Evolutionary conservation across 2,329 filamentous ascomycete genomes (phyloP), one percentile per base, ranked within the genome.

Genomic region (Talaromyces piceae): DNA sequence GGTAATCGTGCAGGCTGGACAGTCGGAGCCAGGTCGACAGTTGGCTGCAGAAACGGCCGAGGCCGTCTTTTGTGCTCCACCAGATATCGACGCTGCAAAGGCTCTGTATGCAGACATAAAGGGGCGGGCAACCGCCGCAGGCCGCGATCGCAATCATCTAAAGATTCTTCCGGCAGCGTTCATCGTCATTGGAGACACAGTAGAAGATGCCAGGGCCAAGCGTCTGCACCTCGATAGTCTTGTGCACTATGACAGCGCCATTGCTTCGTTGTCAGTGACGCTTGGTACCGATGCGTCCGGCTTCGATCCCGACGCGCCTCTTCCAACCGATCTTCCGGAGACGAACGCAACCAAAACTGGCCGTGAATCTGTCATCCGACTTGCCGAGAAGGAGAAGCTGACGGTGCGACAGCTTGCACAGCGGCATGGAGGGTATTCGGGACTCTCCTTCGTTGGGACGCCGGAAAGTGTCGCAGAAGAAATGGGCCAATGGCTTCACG

Each of bases 1-100:
- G 0, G 77, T 79, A 0, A 78, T 80, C 53, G 73, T 79, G 1
- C 77, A 79, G 51, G 77, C 76, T 2, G 77, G 77, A 0, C 75
- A 78, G 57, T 77, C 74, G 0, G 76, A 78, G 48, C 75, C 76
- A 0, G 77, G 77, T 0, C 63, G 68, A 25, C 75, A 79, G 54
- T 62, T 80, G 2, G 77, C 76, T 0, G 77, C 72, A 0, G 76
- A 78, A 63, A 79, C 76, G 9, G 77, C 77, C 0, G 77, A 79
- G 52, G 71, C 69, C 1, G 75, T 80, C 0, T 79, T 78, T 55
- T 79, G 76, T 57, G 73, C 73, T 23, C 75, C 75, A 1, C 63
- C 64, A 22, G 70, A 76, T 53, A 60, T 80, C 3, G 67, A 70
- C 6, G 57, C 65, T 0, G 75, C 71, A 3, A 77, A 77, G 61